These are phyloP conservation scores for Aspergillus carlsbadensis DNA, from an alignment of 495 filamentous ascomycete species.

Conservation along the genomic window DNA sequence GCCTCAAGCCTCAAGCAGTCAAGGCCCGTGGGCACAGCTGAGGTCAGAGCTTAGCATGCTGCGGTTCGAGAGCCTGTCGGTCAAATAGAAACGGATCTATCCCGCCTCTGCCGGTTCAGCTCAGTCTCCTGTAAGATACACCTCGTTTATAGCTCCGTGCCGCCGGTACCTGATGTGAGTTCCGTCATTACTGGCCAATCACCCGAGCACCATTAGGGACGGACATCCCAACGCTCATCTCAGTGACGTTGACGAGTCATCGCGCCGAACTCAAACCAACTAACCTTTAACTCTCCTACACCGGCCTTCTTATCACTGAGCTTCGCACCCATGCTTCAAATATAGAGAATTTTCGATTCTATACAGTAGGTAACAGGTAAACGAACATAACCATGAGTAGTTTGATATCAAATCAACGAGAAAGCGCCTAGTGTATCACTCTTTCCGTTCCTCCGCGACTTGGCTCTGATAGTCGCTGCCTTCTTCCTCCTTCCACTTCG, in stretches of 20 bases:
- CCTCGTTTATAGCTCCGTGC: background rate
- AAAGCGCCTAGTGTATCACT: constrained; percentile 16
- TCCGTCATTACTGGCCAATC: background rate
- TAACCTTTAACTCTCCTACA: too few relatives aligned
- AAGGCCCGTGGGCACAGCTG: background rate
- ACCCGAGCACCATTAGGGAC: background rate
- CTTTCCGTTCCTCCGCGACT: constrained; percentile 20
- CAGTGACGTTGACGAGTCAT: constrained; percentile 4
- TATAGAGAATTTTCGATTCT: constrained; percentile 32
- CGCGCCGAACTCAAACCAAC: background rate
- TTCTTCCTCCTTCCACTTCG: constrained; percentile 70
- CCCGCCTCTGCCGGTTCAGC: background rate
- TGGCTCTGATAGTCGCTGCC: constrained; percentile 53
- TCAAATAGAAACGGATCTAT: too few relatives aligned
- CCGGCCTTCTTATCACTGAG: too few relatives aligned
- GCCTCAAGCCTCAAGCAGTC: constrained; percentile 32
- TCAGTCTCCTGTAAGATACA: background rate
- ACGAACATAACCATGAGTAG: constrained; percentile 29
- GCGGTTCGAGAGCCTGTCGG: too few relatives aligned
- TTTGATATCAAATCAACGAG: constrained; percentile 20
- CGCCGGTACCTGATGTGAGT: background rate
- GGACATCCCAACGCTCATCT: background rate
- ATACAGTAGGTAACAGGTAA: constrained; percentile 34
- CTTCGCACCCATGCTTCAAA: background rate
- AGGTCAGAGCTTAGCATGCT: too few relatives aligned